Evolutionary conservation across 2,329 filamentous ascomycete genomes (phyloP), one percentile per base, ranked within the genome.

Genomic region (Aureobasidium sp.): DNA sequence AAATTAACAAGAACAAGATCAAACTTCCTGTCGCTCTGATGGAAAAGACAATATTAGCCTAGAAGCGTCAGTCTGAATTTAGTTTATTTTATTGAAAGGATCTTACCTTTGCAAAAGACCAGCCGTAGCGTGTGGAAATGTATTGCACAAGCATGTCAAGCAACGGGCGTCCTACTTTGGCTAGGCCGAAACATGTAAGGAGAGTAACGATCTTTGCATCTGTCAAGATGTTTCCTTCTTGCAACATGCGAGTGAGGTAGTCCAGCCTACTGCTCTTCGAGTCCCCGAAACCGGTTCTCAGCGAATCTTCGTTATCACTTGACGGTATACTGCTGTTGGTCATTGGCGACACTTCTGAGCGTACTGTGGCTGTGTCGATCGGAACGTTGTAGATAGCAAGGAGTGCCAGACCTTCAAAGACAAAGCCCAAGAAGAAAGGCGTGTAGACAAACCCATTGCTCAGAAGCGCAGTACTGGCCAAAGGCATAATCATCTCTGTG

Each of bases 71-170:
- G 25, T 50, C 31, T 20, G 25, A n/a, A 18, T 31, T 27, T 16
- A 18, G 11, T 29, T 5, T 6, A 50, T 31, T 13, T 50, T 6
- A 9, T n/a, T 1, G 43, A 45, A 45, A 45, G 43, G 43, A 45
- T n/a, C 43, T 45, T 45, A 25, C 43, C 10, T 45, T 20, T 25
- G 58, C 58, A 33, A 62, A 62, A 29, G 58, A 43, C 58, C 58
- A 62, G 5, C 58, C 45, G 27, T 31, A 62, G 1, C 58, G 58
- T 31, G 31, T 36, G 10, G 58, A 62, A 13, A 51, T 62, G 58
- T 62, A 62, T 27, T 62, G 58, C n/a, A 62, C 58, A 20, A 62
- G 58, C 58, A 62, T 51, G 27, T 62, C 58, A 16, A 62, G 58
- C 58, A 62, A 38, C 33, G 33, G 58, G 33, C 58, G 40, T 31